phyloP scores from a whole-genome alignment of 257 asterid species.

The Fraxinus cuspidata region DNA sequence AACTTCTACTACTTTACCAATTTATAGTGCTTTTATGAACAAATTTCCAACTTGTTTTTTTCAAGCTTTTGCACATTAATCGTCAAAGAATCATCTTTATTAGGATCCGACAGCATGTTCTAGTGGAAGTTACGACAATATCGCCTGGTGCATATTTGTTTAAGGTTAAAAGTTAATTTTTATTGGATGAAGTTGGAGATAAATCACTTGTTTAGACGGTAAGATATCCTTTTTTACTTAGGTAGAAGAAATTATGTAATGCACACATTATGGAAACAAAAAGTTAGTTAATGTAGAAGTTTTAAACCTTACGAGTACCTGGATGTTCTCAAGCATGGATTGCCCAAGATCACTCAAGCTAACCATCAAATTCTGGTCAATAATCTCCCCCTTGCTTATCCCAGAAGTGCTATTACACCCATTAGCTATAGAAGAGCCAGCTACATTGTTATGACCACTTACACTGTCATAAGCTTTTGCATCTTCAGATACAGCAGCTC shows the following conservation, averaged over 20 bases:
- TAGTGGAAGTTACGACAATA: too few species aligned
- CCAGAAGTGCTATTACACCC: constrained; percentile 28
- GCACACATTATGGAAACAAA: neutral
- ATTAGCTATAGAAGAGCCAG: constrained; percentile 19
- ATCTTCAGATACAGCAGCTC: constrained; percentile 30
- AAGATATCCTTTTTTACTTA: neutral
- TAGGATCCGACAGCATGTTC: too few species aligned
- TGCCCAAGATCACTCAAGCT: constrained; percentile 54
- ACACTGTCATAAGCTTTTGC: constrained; percentile 24
- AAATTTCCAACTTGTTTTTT: too few species aligned
- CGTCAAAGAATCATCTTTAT: too few species aligned
- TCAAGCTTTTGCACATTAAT: too few species aligned
- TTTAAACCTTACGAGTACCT: constrained; percentile 34
- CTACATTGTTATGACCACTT: constrained; percentile 25
- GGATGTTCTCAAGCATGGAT: constrained; percentile 54
- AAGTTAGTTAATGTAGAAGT: neutral
- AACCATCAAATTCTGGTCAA: constrained; percentile 41
- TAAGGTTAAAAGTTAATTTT: too few species aligned
- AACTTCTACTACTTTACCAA: too few species aligned
- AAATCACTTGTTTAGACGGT: neutral
- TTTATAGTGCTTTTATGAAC: too few species aligned
- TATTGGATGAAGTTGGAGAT: neutral
- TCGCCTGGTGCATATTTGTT: too few species aligned
- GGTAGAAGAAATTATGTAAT: neutral
- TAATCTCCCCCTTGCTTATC: constrained; percentile 41